Conservation (phyloP, 768 basidiomycete species). For the Daedalea quercina region DNA sequence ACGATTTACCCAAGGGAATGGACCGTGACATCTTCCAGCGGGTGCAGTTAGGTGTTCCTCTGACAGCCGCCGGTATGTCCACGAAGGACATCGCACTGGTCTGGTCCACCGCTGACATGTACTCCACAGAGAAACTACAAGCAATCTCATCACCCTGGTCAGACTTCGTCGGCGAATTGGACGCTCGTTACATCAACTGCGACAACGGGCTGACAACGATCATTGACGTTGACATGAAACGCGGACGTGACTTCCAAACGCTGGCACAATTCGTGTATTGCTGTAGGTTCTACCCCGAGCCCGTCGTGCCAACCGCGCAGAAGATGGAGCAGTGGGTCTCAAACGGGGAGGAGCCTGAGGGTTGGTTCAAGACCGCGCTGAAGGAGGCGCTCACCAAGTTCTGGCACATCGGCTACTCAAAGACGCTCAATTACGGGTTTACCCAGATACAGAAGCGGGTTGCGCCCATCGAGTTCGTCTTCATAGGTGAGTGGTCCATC, state of each 20-base stretch:
- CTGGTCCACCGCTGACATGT: not conserved
- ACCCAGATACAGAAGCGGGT: slow-evolving; percentile 49
- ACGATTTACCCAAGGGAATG: slow-evolving; percentile 39
- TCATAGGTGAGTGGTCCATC: slow-evolving; percentile 50
- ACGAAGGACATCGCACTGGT: not conserved
- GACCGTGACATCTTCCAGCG: slow-evolving; percentile 82
- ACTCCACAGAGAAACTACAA: slow-evolving; percentile 63
- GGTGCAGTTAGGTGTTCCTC: slow-evolving; percentile 72
- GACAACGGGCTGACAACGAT: slow-evolving; percentile 51
- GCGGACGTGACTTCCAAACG: slow-evolving; percentile 74
- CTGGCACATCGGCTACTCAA: slow-evolving; percentile 41
- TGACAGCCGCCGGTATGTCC: slow-evolving; percentile 64
- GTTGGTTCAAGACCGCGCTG: slow-evolving; percentile 47
- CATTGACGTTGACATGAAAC: slow-evolving; percentile 58
- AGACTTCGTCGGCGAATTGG: slow-evolving; percentile 57
- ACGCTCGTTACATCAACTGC: slow-evolving; percentile 46
- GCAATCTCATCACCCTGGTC: slow-evolving; percentile 70
- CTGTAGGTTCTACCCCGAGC: slow-evolving; percentile 45
- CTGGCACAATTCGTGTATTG: slow-evolving; percentile 66
- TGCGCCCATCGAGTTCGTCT: slow-evolving; percentile 74
- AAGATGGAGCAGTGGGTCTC: slow-evolving; percentile 48
- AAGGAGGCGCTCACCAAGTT: slow-evolving; percentile 47
- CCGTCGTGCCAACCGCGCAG: slow-evolving; percentile 42
- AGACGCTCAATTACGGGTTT: slow-evolving; percentile 41
- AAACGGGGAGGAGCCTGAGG: slow-evolving; percentile 30